Evolutionary conservation across 2,329 filamentous ascomycete species (phyloP).

Genomic region (Penicillium fuscoglaucum): DNA sequence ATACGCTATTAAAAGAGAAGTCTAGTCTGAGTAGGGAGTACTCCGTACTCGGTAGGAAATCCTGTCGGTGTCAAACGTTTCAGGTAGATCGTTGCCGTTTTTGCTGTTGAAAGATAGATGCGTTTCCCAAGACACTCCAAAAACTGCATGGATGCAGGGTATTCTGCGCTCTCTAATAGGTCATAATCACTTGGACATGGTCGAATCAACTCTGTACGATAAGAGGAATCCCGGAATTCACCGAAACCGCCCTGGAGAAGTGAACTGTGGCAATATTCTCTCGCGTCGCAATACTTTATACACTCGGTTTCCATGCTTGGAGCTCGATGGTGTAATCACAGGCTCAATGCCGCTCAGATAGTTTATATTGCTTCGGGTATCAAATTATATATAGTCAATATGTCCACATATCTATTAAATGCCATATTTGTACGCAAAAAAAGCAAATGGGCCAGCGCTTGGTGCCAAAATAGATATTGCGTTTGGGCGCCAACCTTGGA

Average conservation of each 20-base stretch:
- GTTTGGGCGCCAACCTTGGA: neutral
- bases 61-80: neutral
- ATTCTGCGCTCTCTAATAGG: neutral
- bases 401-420: constrained; percentile 13
- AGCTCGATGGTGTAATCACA: neutral
- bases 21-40: neutral
- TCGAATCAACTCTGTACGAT: neutral
- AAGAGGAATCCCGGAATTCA: neutral
- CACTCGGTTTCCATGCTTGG: constrained; percentile 2
- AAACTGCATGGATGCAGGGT: neutral
- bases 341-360: neutral
- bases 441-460: neutral
- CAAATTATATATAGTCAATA: neutral
- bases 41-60: too few relatives aligned
- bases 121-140: neutral
- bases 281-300: constrained; percentile 36
- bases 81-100: neutral
- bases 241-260: constrained; percentile 21
- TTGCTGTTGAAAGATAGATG: neutral
- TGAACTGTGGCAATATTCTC: constrained; percentile 36
- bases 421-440: constrained; percentile 2
- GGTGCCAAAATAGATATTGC: neutral
- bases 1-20: too few relatives aligned
- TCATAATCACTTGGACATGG: neutral
- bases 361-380: neutral